Conservation (phyloP, 2,329 filamentous ascomycete genomes). For the Cladosporium colombiae region DNA sequence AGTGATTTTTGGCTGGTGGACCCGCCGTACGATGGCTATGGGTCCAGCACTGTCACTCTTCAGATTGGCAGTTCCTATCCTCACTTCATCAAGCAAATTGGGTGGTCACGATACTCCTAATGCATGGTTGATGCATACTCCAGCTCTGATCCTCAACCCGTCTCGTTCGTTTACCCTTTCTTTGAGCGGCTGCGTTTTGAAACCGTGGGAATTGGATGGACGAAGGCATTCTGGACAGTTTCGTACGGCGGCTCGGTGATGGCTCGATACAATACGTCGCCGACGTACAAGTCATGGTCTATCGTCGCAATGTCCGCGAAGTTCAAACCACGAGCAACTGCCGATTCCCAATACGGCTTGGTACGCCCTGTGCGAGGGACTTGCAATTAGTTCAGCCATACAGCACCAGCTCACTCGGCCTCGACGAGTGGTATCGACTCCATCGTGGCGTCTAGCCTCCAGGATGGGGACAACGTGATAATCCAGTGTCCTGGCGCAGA, state of each 20-base stretch:
- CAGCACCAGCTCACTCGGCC: not conserved
- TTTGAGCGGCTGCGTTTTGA: not conserved
- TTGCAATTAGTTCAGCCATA: not conserved
- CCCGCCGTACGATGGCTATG: not conserved
- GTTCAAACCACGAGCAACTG: not conserved
- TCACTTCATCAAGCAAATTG: not conserved
- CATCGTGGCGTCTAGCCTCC: not conserved
- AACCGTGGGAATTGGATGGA: not conserved
- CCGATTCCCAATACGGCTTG: not conserved
- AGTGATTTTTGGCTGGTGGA: not conserved
- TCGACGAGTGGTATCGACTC: not conserved
- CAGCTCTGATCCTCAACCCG: not conserved
- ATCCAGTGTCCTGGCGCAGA: not conserved
- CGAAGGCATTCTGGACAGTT: not conserved
- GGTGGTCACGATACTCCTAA: not conserved
- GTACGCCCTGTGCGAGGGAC: not conserved
- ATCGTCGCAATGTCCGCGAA: not conserved
- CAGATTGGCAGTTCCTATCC: not conserved
- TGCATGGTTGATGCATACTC: not conserved
- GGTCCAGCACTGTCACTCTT: not conserved
- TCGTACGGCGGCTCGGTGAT: not conserved
- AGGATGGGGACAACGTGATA: not conserved
- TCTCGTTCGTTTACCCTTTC: not conserved
- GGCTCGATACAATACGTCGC: not conserved
- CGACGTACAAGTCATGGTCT: not conserved